phyloP scores from a whole-genome alignment of 2,329 filamentous ascomycete species.

The Neonectria neomacrospora region DNA sequence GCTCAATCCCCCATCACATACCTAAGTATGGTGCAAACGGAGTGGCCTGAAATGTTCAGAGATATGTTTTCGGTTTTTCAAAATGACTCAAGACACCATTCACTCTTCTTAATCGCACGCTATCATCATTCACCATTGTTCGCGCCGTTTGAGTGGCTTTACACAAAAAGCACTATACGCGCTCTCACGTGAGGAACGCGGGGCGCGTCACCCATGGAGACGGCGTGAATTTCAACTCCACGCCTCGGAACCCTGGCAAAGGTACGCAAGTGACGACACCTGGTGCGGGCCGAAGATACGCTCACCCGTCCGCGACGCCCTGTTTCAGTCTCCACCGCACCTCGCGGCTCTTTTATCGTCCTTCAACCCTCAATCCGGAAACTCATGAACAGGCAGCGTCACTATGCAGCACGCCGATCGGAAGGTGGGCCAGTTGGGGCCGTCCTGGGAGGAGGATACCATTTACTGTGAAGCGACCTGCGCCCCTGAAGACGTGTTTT shows the following conservation, averaged over 20 bases:
- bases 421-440: conserved; percentile 25
- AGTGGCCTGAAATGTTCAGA: not conserved
- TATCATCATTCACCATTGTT: not conserved
- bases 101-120: not conserved
- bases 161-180: conserved; percentile 46
- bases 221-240: conserved; percentile 36
- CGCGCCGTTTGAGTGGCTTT: not conserved
- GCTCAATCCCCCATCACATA: not conserved
- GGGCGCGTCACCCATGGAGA: conserved; percentile 42
- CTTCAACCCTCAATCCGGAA: conserved; percentile 24
- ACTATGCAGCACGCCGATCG: conserved; percentile 32
- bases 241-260: conserved; percentile 4
- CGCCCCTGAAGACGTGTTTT: conserved; percentile 60
- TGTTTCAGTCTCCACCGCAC: not conserved
- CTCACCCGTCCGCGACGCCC: not conserved
- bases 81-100: not conserved
- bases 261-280: conserved; percentile 20
- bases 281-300: conserved; percentile 22
- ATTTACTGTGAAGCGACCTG: conserved; percentile 61
- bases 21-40: conserved; percentile 3
- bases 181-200: conserved; percentile 50
- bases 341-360: conserved; percentile 11
- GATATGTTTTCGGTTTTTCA: not conserved
- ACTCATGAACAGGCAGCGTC: conserved; percentile 18
- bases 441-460: conserved; percentile 45